phyloP scores from a whole-genome alignment of 805 yeast genomes.

The Saccharomycopsis selenospora region DNA sequence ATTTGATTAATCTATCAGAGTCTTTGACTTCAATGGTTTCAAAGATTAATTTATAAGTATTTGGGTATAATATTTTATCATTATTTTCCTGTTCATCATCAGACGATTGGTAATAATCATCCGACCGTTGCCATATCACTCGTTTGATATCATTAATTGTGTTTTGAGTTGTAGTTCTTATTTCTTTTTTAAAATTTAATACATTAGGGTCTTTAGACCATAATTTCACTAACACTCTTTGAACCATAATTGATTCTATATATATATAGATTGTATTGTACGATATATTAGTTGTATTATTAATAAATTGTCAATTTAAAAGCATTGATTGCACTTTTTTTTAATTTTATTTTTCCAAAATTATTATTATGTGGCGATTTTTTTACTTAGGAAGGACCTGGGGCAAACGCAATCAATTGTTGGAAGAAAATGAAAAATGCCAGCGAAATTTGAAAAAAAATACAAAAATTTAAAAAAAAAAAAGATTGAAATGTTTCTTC shows the following conservation, averaged over 20 bases:
- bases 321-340: neutral
- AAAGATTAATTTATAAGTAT: neutral
- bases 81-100: neutral
- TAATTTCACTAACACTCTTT: neutral
- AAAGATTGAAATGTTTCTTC: too few relatives aligned
- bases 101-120: neutral
- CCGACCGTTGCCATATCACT: conserved; percentile 9
- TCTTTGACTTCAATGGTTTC: neutral
- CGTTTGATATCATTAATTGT: conserved; percentile 6
- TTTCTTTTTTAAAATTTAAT: neutral
- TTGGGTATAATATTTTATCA: neutral
- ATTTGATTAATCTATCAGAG: neutral
- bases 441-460: too few relatives aligned
- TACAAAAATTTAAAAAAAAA: too few relatives aligned
- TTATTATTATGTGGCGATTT: too few relatives aligned
- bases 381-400: too few relatives aligned
- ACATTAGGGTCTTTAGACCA: conserved; percentile 5
- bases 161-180: conserved; percentile 9
- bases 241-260: neutral
- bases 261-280: too few relatives aligned
- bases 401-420: too few relatives aligned
- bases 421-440: too few relatives aligned
- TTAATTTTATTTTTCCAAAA: too few relatives aligned
- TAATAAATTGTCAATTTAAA: neutral
- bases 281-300: too few relatives aligned